phyloP scores from a whole-genome alignment of 1,284 basidiomycete genomes.

The Austroboletus novae-zelandiae region DNA sequence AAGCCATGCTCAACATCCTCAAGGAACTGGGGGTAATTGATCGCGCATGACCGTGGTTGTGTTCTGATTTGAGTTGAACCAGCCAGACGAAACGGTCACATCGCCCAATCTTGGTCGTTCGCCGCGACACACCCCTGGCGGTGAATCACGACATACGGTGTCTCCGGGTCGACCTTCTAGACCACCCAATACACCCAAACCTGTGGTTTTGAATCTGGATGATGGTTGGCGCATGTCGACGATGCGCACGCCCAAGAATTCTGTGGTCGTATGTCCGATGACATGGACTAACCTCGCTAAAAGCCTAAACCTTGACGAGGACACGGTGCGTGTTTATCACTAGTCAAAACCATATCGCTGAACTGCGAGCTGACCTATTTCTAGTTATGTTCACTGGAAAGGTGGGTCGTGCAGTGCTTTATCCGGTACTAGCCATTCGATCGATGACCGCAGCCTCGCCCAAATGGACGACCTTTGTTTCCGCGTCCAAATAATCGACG shows the following conservation, averaged over 20 bases:
- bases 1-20: constrained; percentile 40
- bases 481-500: constrained; percentile 35
- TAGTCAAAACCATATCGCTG: neutral
- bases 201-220: constrained; percentile 1
- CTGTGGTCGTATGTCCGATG: constrained; percentile 31
- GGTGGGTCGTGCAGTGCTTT: constrained; percentile 10
- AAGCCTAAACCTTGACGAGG: constrained; percentile 22
- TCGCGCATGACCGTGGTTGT: neutral
- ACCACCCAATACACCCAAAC: constrained; percentile 7
- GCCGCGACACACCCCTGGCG: neutral
- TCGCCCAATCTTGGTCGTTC: constrained; percentile 9
- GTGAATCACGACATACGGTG: constrained; percentile 1
- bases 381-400: constrained; percentile 34
- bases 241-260: constrained; percentile 25
- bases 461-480: constrained; percentile 34
- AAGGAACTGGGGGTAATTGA: constrained; percentile 38
- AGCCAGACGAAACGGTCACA: constrained; percentile 23
- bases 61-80: constrained; percentile 5
- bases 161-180: constrained; percentile 11
- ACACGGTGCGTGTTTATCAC: constrained; percentile 22
- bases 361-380: neutral
- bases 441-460: constrained; percentile 30
- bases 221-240: constrained; percentile 29
- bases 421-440: neutral
- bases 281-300: constrained; percentile 21